phyloP scores from a whole-genome alignment of 1,284 basidiomycete species.

The Moesziomyces sp. region DNA sequence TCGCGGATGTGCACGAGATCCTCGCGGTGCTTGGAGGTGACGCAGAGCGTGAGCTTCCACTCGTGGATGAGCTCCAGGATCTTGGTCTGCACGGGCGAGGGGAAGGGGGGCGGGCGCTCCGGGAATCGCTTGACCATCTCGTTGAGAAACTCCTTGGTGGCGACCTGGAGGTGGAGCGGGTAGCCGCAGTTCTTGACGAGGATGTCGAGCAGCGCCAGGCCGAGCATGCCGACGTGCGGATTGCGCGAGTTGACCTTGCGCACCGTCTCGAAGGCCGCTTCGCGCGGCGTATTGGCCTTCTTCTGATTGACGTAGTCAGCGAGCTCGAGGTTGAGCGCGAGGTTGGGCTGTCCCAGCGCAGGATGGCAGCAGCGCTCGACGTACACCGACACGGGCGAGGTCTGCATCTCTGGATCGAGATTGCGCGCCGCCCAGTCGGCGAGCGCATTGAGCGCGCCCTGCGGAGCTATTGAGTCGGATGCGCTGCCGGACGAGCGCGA shows the following conservation, averaged over 20 bases:
- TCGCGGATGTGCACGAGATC: constrained; percentile 97
- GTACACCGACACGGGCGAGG: constrained; percentile 51
- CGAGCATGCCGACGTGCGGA: constrained; percentile 85
- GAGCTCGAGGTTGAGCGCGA: constrained; percentile 90
- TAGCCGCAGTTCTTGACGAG: constrained; percentile 96
- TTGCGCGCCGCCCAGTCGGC: constrained; percentile 62
- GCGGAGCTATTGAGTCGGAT: constrained; percentile 22
- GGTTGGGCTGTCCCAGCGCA: constrained; percentile 85
- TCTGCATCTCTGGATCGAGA: constrained; percentile 52
- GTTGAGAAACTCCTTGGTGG: constrained; percentile 99
- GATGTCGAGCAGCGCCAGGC: constrained; percentile 81
- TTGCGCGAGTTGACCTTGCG: constrained; percentile 87
- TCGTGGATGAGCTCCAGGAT: constrained; percentile 92
- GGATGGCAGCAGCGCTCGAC: constrained; percentile 85
- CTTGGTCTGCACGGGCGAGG: constrained; percentile 90
- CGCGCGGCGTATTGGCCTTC: constrained; percentile 96
- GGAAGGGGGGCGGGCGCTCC: constrained; percentile 93
- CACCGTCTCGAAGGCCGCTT: constrained; percentile 85
- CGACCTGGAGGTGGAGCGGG: constrained; percentile 93
- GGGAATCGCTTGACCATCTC: constrained; percentile 98
- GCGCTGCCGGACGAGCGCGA: constrained; percentile 27
- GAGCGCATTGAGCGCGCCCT: constrained; percentile 46
- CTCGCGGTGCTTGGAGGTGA: constrained; percentile 90
- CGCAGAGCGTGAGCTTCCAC: constrained; percentile 95
- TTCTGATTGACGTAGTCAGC: constrained; percentile 92